Base-by-base conservation (phyloP, 305 asterid genomes). In the Fraxinus nigra region DNA sequence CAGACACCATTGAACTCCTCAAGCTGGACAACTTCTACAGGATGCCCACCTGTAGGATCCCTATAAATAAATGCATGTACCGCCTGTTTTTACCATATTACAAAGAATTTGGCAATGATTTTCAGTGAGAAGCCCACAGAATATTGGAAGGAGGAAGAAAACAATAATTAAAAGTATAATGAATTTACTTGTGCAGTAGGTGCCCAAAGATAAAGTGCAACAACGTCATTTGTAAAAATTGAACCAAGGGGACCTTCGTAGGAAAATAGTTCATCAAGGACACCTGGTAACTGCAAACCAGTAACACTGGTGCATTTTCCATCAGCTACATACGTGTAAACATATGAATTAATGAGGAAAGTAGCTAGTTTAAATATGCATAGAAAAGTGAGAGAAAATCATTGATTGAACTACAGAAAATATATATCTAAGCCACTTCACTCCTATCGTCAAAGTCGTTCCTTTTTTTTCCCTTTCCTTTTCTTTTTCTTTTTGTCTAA, bases 211-310 rank as follows among this genome's bases (percentile, higher is more conserved):
- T 90, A 87, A 78, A 96, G 90, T 78, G 92, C 87, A 88, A 93
- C 80, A 69, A 90, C 87, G 61, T 91, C 89, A 61, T 87, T 79
- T 8, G 93, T 90, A 82, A 93, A 94, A 56, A 85, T 81, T 75
- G 95, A 84, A 24, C 99, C 99, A 67, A 94, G 95, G 79, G 98
- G 93, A 80, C 99, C 98, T 87, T 76, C 76, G 61, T 96, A 96
- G 70, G 87, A 90, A 89, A 93, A 94, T 79, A 93, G 85, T 82
- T 96, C 98, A 74, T 96, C 98, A 77, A 96, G 87, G 84, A 96
- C 92, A 82, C 98, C 99, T 48, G 99, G 97, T 85, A 96, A 89
- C 89, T 94, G 99, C 92, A 96, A 87, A 85, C 98, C 92, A 26
- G 97, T 92, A 78, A 92, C 90, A 63, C 79, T 80, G 80, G 85